These are phyloP conservation scores for Hymenoscyphus scutula DNA, from an alignment of 2,329 filamentous ascomycete species.

Conservation along the genomic window DNA sequence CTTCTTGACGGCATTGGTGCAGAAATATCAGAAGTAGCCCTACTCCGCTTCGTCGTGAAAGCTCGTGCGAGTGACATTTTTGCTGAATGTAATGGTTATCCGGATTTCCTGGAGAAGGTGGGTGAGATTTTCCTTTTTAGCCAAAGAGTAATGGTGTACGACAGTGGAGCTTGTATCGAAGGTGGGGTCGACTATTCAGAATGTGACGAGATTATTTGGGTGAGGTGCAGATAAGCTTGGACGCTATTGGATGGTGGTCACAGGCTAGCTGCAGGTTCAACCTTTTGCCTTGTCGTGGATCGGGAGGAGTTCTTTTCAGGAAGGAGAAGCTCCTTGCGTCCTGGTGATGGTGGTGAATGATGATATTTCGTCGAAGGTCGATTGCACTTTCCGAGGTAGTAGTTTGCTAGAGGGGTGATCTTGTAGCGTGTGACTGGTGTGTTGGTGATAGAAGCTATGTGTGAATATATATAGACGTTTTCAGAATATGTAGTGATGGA, in stretches of 20 bases:
- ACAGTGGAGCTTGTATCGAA: slow-evolving; percentile 6
- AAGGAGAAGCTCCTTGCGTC: slow-evolving; percentile 4
- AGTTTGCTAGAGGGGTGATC: slow-evolving; percentile 5
- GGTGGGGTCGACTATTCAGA: slow-evolving; percentile 28
- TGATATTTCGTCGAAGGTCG: not conserved
- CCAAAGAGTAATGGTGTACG: slow-evolving; percentile 14
- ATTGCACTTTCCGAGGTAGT: slow-evolving; percentile 3
- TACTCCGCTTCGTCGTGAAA: slow-evolving; percentile 64
- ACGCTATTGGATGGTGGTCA: slow-evolving; percentile 21
- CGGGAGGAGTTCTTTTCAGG: slow-evolving; percentile 1
- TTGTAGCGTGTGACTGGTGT: slow-evolving; percentile 1
- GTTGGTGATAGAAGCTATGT: not conserved
- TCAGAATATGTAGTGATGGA: not conserved
- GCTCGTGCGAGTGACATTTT: slow-evolving; percentile 62
- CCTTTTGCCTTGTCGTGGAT: slow-evolving; percentile 8
- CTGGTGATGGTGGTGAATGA: slow-evolving; percentile 3
- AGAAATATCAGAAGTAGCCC: slow-evolving; percentile 45
- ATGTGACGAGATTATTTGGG: slow-evolving; percentile 22
- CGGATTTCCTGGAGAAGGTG: slow-evolving; percentile 15
- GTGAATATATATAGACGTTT: not conserved
- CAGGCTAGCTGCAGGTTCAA: slow-evolving; percentile 20
- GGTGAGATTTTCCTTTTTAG: slow-evolving; percentile 10
- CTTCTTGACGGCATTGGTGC: slow-evolving; percentile 29
- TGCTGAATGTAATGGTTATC: slow-evolving; percentile 20
- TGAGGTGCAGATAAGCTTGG: slow-evolving; percentile 16